phyloP scores from a whole-genome alignment of 768 basidiomycete genomes.

The Fomitopsis serialis region DNA sequence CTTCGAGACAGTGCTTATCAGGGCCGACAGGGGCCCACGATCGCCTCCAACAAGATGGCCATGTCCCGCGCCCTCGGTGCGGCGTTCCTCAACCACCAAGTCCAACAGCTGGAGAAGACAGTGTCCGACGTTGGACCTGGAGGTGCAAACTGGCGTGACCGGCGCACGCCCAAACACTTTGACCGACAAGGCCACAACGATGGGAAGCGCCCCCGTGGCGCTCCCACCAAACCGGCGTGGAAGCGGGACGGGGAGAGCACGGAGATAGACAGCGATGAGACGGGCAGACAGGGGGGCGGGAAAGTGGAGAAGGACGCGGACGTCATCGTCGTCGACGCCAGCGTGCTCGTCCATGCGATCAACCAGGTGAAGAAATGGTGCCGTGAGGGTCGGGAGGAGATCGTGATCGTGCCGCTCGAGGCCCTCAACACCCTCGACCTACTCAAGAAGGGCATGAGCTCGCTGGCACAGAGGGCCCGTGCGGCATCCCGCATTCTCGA shows the following conservation, averaged over 20 bases:
- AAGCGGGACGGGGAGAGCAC: conserved; percentile 9
- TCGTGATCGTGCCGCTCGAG: conserved; percentile 84
- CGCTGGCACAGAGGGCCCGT: conserved; percentile 77
- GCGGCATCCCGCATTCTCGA: conserved; percentile 87
- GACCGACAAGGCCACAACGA: background rate
- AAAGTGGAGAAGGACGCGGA: conserved; percentile 57
- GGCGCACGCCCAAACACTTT: conserved; percentile 12
- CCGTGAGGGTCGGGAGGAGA: conserved; percentile 67
- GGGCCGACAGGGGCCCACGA: conserved; percentile 8
- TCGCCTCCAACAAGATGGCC: conserved; percentile 51
- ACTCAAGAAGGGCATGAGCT: conserved; percentile 83
- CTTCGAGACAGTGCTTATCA: background rate
- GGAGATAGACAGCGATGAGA: conserved; percentile 3
- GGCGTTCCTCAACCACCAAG: conserved; percentile 83
- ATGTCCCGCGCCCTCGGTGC: conserved; percentile 87
- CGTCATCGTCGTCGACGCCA: conserved; percentile 74
- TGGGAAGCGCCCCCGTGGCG: conserved; percentile 4
- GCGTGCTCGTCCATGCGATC: conserved; percentile 73
- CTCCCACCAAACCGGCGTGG: conserved; percentile 6
- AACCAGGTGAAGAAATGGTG: conserved; percentile 82
- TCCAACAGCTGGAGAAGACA: conserved; percentile 80
- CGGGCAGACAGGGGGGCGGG: conserved; percentile 15
- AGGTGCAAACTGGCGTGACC: conserved; percentile 60
- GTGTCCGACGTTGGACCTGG: conserved; percentile 45
- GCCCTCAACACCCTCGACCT: conserved; percentile 89